A percentile compares a stretch with the other conserved stretches of the same genome.
Evolutionary conservation across 2,329 filamentous ascomycete species (phyloP).

Genomic region (Ophiostoma pallidulum): DNA sequence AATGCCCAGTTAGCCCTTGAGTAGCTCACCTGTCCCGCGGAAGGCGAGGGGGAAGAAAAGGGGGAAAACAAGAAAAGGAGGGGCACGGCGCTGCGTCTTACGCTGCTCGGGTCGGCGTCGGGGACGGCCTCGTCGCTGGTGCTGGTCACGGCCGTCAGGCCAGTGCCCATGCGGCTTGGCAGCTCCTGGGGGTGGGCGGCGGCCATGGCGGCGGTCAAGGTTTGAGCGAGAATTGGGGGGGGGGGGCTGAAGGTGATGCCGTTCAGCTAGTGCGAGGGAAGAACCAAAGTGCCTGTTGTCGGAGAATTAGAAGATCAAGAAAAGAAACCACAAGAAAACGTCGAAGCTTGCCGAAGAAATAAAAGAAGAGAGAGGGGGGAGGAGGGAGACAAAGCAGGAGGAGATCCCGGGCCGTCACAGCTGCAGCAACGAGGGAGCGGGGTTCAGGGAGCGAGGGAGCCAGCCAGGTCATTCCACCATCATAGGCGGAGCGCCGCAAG

Average conservation of each 20-base stretch:
- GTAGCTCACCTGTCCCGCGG: no score
- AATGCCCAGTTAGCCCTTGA: slow-evolving; percentile 1
- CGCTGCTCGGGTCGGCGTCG: slow-evolving; percentile 48
- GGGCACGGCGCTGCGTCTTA: no score
- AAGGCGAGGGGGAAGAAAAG: no score
- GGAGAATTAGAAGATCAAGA: neutral
- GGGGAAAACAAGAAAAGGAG: no score
- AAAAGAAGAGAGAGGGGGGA: no score
- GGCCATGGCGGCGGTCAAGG: slow-evolving; percentile 7
- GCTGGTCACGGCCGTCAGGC: slow-evolving; percentile 22
- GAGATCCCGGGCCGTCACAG: no score
- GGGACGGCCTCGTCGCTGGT: slow-evolving; percentile 50
- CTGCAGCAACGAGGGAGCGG: neutral
- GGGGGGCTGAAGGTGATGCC: neutral
- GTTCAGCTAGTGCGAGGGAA: neutral
- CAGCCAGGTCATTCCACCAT: no score
- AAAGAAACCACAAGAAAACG: no score
- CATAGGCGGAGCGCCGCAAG: no score
- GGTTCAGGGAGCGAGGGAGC: no score
- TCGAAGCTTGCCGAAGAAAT: no score
- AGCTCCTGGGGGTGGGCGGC: slow-evolving; percentile 11
- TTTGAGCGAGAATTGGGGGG: neutral
- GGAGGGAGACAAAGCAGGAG: no score
- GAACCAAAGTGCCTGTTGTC: neutral
- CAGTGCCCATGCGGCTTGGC: slow-evolving; percentile 18